Evolutionary conservation across 208 protist genomes (phyloP).

Genomic region (Leishmania major): DNA sequence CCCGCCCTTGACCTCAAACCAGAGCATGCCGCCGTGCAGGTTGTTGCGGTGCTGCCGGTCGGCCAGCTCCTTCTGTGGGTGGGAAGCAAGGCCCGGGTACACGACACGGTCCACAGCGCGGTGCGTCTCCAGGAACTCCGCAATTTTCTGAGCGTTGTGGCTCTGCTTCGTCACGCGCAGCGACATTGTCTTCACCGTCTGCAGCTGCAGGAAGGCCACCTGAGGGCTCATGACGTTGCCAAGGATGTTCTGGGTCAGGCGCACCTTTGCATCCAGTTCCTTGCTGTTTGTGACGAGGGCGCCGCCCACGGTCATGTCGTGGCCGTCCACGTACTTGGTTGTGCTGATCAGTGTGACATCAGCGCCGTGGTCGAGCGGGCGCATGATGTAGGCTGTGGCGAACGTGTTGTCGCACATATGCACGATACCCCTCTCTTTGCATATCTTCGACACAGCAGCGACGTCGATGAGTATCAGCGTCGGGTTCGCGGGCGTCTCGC

Average conservation of each 20-base stretch:
- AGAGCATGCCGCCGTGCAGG: constrained; percentile 89
- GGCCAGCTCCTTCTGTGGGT: constrained; percentile 95
- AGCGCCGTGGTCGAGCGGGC: constrained; percentile 94
- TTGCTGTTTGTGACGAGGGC: constrained; percentile 76
- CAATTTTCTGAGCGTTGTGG: constrained; percentile 92
- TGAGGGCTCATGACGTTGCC: constrained; percentile 94
- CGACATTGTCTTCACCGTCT: constrained; percentile 95
- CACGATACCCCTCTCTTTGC: constrained; percentile 77
- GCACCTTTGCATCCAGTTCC: constrained; percentile 83
- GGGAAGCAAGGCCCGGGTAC: constrained; percentile 93
- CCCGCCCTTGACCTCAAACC: constrained; percentile 92
- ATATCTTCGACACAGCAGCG: constrained; percentile 81
- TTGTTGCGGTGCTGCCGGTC: constrained; percentile 90
- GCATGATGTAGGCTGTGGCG: constrained; percentile 95
- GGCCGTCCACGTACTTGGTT: constrained; percentile 98
- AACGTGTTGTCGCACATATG: constrained; percentile 98
- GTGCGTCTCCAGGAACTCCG: constrained; percentile 84
- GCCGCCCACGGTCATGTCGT: constrained; percentile 96
- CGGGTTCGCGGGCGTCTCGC: constrained; percentile 97
- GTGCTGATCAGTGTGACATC: constrained; percentile 96
- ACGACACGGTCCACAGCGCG: constrained; percentile 85
- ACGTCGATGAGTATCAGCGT: constrained; percentile 95
- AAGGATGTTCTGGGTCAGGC: constrained; percentile 94
- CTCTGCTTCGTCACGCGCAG: constrained; percentile 93
- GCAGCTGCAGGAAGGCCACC: constrained; percentile 95